Evolutionary conservation across 345 rosid species (phyloP).

Genomic region (Acer saccharum): DNA sequence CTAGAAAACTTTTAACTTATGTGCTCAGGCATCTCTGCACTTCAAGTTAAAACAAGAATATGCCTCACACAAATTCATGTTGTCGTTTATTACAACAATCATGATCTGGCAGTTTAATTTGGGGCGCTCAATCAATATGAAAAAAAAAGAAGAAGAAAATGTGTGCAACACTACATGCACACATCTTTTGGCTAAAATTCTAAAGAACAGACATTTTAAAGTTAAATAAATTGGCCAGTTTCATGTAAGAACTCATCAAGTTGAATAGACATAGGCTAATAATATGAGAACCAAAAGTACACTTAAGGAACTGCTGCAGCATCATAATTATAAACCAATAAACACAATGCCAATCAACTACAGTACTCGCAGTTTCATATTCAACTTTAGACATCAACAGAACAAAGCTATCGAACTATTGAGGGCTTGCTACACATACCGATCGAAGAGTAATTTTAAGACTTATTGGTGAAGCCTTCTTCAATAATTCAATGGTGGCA

Average conservation of each 20-base stretch:
- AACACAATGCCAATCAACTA: neutral
- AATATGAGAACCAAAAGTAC: neutral
- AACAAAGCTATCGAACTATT: neutral
- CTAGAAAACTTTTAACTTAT: too few species aligned
- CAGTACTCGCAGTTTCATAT: neutral
- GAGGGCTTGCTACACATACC: constrained; percentile 33
- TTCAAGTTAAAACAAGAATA: too few species aligned
- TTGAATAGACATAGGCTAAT: neutral
- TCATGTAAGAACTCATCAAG: neutral
- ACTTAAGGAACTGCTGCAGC: neutral
- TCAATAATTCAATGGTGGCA: constrained; percentile 51
- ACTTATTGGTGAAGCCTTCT: constrained; percentile 84
- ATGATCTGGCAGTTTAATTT: neutral
- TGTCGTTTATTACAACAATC: neutral
- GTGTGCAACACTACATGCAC: neutral
- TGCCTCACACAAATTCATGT: neutral
- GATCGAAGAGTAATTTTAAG: constrained; percentile 84
- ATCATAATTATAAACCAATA: neutral
- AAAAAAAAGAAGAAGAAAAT: neutral
- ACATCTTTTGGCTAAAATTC: neutral
- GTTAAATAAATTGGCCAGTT: neutral
- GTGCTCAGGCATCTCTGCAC: too few species aligned
- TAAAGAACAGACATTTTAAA: neutral
- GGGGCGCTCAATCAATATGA: neutral
- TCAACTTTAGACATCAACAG: neutral